Conservation (phyloP, 2,329 filamentous ascomycete species). For the Plectosphaerella cucumerina region DNA sequence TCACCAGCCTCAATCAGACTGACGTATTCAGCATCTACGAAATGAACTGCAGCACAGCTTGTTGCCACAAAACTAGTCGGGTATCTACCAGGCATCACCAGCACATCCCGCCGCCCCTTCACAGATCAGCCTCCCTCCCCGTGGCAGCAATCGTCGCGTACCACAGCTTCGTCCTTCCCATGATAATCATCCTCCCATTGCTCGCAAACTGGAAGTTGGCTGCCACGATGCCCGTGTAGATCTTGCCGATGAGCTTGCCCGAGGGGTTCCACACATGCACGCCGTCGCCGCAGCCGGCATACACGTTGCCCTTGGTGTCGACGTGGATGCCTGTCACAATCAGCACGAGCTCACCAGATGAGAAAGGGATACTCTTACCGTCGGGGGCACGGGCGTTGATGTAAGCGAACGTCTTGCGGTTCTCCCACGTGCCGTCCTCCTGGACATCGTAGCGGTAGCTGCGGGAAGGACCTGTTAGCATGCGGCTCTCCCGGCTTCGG, state of each 20-base stretch:
- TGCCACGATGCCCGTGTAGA: conserved; percentile 40
- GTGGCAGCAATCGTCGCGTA: conserved; percentile 22
- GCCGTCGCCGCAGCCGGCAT: conserved; percentile 43
- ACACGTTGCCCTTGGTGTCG: conserved; percentile 52
- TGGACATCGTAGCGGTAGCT: conserved; percentile 43
- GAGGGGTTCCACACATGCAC: conserved; percentile 42
- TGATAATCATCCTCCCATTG: conserved; percentile 28
- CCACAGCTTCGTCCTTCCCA: conserved; percentile 27
- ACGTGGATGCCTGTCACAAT: conserved; percentile 36
- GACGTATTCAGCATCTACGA: too few relatives aligned
- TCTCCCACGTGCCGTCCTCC: conserved; percentile 40
- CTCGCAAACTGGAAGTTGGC: conserved; percentile 43
- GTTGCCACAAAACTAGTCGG: too few relatives aligned
- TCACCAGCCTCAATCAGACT: too few relatives aligned
- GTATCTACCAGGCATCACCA: too few relatives aligned
- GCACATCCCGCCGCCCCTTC: neutral
- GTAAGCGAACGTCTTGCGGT: conserved; percentile 53
- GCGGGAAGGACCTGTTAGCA: conserved; percentile 13
- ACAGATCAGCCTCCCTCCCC: neutral
- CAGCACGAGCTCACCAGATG: too few relatives aligned
- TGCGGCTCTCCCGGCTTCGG: conserved; percentile 10
- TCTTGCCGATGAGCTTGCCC: conserved; percentile 50
- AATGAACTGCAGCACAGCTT: too few relatives aligned
- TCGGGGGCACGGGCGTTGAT: conserved; percentile 51
- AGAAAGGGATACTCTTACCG: conserved; percentile 33